Percentiles rank a stretch among this genome's conserved stretches.
Conservation (phyloP, 2,329 filamentous ascomycete species). For the Fusarium sp. region DNA sequence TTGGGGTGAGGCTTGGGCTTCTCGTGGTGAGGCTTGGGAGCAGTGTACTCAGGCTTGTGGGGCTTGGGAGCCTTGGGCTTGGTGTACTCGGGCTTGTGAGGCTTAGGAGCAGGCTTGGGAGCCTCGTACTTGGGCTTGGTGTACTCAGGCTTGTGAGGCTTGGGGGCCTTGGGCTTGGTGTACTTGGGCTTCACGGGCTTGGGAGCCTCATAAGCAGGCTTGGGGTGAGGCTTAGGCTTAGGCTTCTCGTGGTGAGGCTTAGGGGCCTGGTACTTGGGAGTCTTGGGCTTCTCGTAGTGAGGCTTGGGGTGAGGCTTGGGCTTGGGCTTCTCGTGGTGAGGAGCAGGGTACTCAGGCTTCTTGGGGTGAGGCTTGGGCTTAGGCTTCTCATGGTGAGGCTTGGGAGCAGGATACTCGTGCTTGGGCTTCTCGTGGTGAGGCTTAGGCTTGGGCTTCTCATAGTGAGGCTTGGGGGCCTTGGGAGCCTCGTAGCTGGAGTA, state of each 20-base stretch:
- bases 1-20: neutral
- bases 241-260: neutral
- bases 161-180: neutral
- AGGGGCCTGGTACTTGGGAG: too few relatives aligned
- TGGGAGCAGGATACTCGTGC: neutral
- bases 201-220: neutral
- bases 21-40: neutral
- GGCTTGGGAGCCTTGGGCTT: neutral
- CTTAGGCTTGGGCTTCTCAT: constrained; percentile 4
- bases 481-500: constrained; percentile 13
- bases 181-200: too few relatives aligned
- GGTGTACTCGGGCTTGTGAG: neutral
- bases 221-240: neutral
- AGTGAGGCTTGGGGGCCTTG: constrained; percentile 3
- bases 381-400: neutral
- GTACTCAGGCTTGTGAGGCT: neutral
- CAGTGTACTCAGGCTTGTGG: neutral
- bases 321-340: neutral
- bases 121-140: neutral
- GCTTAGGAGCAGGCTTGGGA: neutral
- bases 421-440: constrained; percentile 11
- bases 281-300: neutral
- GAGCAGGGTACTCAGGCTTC: neutral
- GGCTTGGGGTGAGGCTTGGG: neutral
- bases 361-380: neutral